These are phyloP conservation scores for Pittosporum tobira DNA, from an alignment of 129 eudicot genomes.

Conservation along the genomic window DNA sequence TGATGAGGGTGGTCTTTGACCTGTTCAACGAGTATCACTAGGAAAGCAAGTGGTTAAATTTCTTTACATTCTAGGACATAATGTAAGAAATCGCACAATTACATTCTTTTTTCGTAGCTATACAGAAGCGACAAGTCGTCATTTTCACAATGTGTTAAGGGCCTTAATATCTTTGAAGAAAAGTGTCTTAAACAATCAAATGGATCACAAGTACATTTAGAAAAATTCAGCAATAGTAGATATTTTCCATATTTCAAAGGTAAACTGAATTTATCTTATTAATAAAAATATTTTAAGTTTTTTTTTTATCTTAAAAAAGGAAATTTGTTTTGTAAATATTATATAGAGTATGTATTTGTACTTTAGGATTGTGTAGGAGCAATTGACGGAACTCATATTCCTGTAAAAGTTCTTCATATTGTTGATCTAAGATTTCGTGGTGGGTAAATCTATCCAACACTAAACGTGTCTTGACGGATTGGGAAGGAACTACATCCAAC, in stretches of 20 bases:
- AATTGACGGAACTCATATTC: conserved; percentile 8
- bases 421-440: no score
- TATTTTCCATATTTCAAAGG: conserved; percentile 12
- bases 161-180: conserved; percentile 1
- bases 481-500: no score
- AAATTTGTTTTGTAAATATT: no score
- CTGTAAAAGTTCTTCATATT: conserved; percentile 2
- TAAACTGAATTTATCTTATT: not conserved
- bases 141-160: not conserved
- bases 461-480: no score
- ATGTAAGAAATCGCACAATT: conserved; percentile 1
- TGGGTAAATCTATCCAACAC: no score
- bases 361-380: conserved; percentile 1
- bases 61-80: not conserved
- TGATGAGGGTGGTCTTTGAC: no score
- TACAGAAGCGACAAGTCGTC: not conserved
- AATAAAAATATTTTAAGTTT: no score
- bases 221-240: conserved; percentile 2
- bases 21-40: not conserved
- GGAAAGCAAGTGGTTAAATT: conserved; percentile 14
- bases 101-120: not conserved
- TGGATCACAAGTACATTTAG: not conserved
- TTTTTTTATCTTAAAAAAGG: no score
- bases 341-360: no score
- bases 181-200: not conserved